Base-by-base conservation (phyloP, 2,329 filamentous ascomycete genomes). In the Colletotrichum lupini region DNA sequence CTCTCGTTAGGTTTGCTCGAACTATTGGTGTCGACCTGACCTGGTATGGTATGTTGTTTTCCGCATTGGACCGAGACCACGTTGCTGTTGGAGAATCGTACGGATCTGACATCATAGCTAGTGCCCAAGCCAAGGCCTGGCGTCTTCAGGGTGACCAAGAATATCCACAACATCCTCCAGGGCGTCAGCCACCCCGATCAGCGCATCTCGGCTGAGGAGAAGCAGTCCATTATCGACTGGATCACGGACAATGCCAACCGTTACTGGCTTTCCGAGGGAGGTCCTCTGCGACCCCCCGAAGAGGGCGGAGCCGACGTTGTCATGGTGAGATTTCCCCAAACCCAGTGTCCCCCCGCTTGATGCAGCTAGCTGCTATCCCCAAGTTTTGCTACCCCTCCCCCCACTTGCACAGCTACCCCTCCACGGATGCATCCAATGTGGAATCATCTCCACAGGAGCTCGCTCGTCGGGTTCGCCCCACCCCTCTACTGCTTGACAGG, bases 151-250 rank as follows among this genome's bases (percentile, higher is more conserved):
- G 92, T 94, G 81, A 97, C 94, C 76, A 97, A 97, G 84, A 95
- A 93, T 76, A 93, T 95, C 77, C 94, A 97, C 88, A 97, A 97
- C 82, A 95, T 96, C 75, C 90, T 97, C 3, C 94, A 97, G 83
- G 94, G 94, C 9, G 94, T 95, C 55, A 91, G 91, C 53, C 85
- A 87, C 30, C 89, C 90, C 0, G 88, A 89, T 3, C 88, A 94
- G 76, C 88, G 90, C n/a, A 86, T 96, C 37, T 90, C 87, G 0
- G 77, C 85, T 1, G 88, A 92, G 2, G 89, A 94, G 70, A 91
- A 92, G 77, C 80, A 84, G 1, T 82, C 85, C n/a, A 89, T 96
- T 64, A 88, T 88, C 11, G 88, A 91, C 59, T 97, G 94, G 94
- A 92, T 94, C 69, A 83, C 86, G 14, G 89, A 93, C 14, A 96